A percentile compares a stretch with the other conserved stretches of the same genome.
Conservation (phyloP, 768 basidiomycete species). For the Tricholoma matsutake region DNA sequence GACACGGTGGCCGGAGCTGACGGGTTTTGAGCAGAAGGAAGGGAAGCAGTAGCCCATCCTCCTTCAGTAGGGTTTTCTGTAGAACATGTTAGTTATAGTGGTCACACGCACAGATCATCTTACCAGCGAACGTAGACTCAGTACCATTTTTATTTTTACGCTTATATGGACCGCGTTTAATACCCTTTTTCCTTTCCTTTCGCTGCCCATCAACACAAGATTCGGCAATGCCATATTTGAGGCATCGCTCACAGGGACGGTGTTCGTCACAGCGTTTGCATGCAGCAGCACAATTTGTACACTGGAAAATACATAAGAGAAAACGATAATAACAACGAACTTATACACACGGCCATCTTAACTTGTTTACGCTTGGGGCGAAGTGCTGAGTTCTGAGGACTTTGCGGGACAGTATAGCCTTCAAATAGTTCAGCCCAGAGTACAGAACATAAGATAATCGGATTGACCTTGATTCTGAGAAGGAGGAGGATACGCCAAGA, state of each 20-base stretch:
- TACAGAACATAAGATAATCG: neutral
- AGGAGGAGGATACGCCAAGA: conserved; percentile 39
- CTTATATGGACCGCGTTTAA: conserved; percentile 88
- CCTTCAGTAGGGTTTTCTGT: conserved; percentile 13
- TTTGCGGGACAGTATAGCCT: conserved; percentile 20
- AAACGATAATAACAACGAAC: neutral
- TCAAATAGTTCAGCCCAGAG: neutral
- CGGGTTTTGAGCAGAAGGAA: conserved; percentile 3
- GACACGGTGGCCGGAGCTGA: conserved; percentile 22
- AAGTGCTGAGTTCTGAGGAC: conserved; percentile 23
- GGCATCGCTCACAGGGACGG: conserved; percentile 86
- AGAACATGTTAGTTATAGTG: conserved; percentile 1
- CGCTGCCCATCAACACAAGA: conserved; percentile 87
- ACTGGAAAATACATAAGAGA: conserved; percentile 29
- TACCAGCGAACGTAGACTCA: conserved; percentile 6
- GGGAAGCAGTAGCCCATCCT: conserved; percentile 23
- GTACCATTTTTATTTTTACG: conserved; percentile 41
- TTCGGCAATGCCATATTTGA: conserved; percentile 78
- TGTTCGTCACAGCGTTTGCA: conserved; percentile 89
- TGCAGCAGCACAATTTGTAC: conserved; percentile 84
- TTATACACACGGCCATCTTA: conserved; percentile 66
- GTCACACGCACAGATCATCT: neutral
- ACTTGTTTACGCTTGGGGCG: conserved; percentile 82
- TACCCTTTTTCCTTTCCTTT: conserved; percentile 89
- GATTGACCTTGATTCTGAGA: conserved; percentile 36